Base-by-base conservation (phyloP, 202 grass and related monocot species). In the Schoenoplectus triqueter region DNA sequence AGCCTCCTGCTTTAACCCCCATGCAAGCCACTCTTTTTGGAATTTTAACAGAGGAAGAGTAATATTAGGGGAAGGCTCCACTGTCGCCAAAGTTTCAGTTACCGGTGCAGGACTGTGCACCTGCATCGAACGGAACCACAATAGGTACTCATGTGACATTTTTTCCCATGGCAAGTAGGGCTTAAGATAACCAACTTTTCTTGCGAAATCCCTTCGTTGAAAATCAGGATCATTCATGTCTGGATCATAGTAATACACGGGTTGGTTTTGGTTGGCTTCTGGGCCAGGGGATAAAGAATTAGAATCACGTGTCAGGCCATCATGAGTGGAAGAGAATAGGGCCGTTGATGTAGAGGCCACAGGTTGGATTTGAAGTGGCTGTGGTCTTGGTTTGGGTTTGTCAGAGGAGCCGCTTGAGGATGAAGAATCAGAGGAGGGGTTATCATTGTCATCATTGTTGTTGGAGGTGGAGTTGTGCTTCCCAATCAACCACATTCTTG, bases 11-110 rank as follows among this genome's bases (percentile, higher is more conserved):
- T 86, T 87, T 17, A 94, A 85, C 50, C 87, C 95, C 95, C 95
- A 97, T 2, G 87, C 86, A 7, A 94, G 95, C 92, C 90, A 94
- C 86, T 97, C 95, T 87, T 94, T 97, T 73, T 97, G 95, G 89
- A 94, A 97, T 54, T 92, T 83, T 20, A 94, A 88, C 13, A 97
- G 76, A 8, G 83, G 71, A 45, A 97, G 92, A 64, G 86, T 49
- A 62, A 97, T 73, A 54, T 94, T 92, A 7, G 88, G 63, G 5
- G 82, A 80, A 10, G 95, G 90, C n/a, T 97, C 89, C 7, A 66
- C 22, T 17, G 57, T 63, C 31, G 85, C 86, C 0, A 82, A 75
- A 20, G 77, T 50, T 15, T 10, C 13, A 18, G 2, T 20, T 42
- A 13, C 51, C 3, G 5, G 0, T 5, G 65, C 65, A 56, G 31